Percentiles rank a stretch among this genome's conserved stretches.
Conservation (phyloP, 371 early-diverging fungal species). For the Mucor mucedo region DNA sequence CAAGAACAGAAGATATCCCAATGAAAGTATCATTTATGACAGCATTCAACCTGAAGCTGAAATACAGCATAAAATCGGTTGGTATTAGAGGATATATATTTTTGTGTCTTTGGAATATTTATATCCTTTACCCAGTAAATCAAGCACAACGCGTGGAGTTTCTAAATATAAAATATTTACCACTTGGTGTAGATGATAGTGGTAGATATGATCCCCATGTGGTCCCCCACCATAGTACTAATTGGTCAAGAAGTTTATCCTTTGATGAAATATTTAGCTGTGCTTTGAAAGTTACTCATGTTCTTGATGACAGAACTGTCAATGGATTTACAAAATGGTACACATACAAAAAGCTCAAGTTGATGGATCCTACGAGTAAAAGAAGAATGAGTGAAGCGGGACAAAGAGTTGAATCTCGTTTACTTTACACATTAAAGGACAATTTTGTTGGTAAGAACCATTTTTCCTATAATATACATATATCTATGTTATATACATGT, state of each 20-base stretch:
- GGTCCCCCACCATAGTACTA: too few relatives aligned
- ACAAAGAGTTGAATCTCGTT: conserved; percentile 16
- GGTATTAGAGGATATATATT: too few relatives aligned
- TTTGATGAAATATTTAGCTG: conserved; percentile 13
- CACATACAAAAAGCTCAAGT: conserved; percentile 17
- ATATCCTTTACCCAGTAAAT: too few relatives aligned
- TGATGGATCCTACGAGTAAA: conserved; percentile 20
- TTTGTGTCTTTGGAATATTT: too few relatives aligned
- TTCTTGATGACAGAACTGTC: conserved; percentile 17
- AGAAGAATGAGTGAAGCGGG: conserved; percentile 26
- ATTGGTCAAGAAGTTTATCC: conserved; percentile 6
- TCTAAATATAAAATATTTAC: conserved; percentile 19
- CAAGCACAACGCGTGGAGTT: background rate
- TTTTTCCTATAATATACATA: conserved; percentile 8
- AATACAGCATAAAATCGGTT: too few relatives aligned
- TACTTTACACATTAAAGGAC: conserved; percentile 13
- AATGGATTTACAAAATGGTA: conserved; percentile 20
- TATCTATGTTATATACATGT: too few relatives aligned
- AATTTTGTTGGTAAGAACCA: conserved; percentile 18
- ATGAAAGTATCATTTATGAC: too few relatives aligned
- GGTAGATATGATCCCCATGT: conserved; percentile 9
- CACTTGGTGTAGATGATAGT: conserved; percentile 12
- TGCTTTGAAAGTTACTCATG: conserved; percentile 19
- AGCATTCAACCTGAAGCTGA: too few relatives aligned
- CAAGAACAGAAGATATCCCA: too few relatives aligned